Base-by-base conservation (phyloP, 169 alveolate species). In the Plasmodium yoelii region DNA sequence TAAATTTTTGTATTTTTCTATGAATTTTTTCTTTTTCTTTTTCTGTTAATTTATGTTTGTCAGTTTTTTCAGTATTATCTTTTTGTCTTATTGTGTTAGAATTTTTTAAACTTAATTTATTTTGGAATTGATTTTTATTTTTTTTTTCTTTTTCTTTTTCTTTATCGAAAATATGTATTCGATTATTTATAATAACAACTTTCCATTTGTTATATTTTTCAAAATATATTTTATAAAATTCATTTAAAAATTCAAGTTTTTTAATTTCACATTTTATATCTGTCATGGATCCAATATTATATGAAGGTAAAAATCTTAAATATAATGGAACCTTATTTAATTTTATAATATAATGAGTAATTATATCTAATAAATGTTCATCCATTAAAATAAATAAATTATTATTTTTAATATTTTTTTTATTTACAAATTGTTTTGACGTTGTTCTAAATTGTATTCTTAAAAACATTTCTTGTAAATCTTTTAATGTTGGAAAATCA, bases 391-490 rank as follows among this genome's bases (percentile, higher is more conserved):
- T 19, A 61, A 82, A 67, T 15, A 82, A 61, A 42, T 64, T 82
- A 60, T 67, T 82, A 12, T 82, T 82, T 39, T 67, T 59, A 26
- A 42, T 67, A n/a, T 18, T 68, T 70, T 22, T 55, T 8, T 71
- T 82, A 47, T 56, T 82, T 18, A 60, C 18, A 49, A 53, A 56
- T 12, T 82, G 71, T 5, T 67, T 82, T n/a, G 74, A 67, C 1
- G 90, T 67, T 49, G 82, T 82, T 34, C 90, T 47, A 82, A 82
- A 82, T 59, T 82, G 90, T 55, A 82, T 82, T 18, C 90, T 26
- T 47, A 82, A 82, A 82, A 82, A 82, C 90, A 82, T 82, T 82
- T 82, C 90, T 59, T 82, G 90, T 18, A 82, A 65, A 82, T 82
- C 90, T 39, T 82, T 82, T 13, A 82, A 46, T 2, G 90, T 82